Conservation (phyloP, 495 filamentous ascomycete genomes). For the Zalerion maritima region DNA sequence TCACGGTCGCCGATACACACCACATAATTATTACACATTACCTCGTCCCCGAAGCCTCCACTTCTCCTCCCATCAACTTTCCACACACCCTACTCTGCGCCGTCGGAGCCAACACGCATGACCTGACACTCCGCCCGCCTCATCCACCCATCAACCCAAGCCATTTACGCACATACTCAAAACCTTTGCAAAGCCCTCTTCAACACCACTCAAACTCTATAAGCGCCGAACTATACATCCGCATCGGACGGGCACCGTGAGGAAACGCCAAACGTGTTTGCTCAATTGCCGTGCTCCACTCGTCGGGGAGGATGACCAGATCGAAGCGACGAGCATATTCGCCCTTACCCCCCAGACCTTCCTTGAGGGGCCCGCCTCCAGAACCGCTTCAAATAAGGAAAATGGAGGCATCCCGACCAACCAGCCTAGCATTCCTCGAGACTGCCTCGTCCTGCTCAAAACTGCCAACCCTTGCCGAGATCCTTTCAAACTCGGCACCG, state of each 20-base stretch:
- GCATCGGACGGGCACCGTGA: slow-evolving; percentile 12
- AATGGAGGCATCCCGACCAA: slow-evolving; percentile 31
- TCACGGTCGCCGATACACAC: too few species aligned
- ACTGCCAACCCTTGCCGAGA: slow-evolving; percentile 71
- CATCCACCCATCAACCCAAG: slow-evolving; percentile 4
- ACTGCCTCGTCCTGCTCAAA: slow-evolving; percentile 45
- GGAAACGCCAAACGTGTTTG: slow-evolving; percentile 11
- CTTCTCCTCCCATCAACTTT: too few species aligned
- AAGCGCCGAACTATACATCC: slow-evolving; percentile 11
- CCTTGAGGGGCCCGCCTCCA: slow-evolving; percentile 22
- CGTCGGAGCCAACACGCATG: too few species aligned
- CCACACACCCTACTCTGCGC: too few species aligned
- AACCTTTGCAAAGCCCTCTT: slow-evolving; percentile 9
- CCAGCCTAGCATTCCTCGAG: slow-evolving; percentile 28
- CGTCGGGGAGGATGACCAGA: slow-evolving; percentile 26
- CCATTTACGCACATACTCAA: slow-evolving; percentile 5
- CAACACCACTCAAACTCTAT: slow-evolving; percentile 10
- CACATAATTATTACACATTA: too few species aligned
- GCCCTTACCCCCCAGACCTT: slow-evolving; percentile 22
- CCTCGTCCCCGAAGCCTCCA: too few species aligned
- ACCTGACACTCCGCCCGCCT: slow-evolving; percentile 3
- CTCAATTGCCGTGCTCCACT: slow-evolving; percentile 7
- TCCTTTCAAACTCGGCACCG: slow-evolving; percentile 73
- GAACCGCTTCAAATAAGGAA: slow-evolving; percentile 24
- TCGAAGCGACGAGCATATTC: slow-evolving; percentile 27